Conservation (phyloP, 441 rosid species). For the Arabidopsis hybrid region DNA sequence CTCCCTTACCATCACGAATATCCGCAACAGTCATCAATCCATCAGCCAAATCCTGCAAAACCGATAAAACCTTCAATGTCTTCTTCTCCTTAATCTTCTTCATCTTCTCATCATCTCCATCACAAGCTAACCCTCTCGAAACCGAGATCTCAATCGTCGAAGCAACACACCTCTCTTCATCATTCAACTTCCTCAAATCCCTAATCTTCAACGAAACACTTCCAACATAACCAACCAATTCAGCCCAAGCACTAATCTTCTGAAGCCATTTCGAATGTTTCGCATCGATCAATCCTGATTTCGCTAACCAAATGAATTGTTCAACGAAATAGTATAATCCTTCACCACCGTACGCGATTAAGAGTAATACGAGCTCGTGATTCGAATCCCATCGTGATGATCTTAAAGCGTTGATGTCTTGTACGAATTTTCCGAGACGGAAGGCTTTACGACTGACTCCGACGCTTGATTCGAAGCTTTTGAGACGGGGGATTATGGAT, state of each 20-base stretch:
- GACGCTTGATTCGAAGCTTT: constrained; percentile 89
- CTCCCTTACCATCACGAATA: constrained; percentile 74
- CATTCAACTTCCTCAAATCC: constrained; percentile 69
- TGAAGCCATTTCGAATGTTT: constrained; percentile 59
- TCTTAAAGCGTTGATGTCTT: constrained; percentile 77
- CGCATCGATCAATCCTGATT: constrained; percentile 79
- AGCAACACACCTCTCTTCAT: constrained; percentile 60
- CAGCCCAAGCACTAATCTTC: constrained; percentile 83
- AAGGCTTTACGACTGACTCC: constrained; percentile 97
- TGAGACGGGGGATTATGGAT: constrained; percentile 54
- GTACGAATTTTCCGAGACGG: constrained; percentile 90
- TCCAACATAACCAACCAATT: constrained; percentile 76
- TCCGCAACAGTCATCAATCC: constrained; percentile 85
- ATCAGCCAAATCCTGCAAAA: constrained; percentile 88
- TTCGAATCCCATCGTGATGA: constrained; percentile 55
- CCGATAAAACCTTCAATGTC: constrained; percentile 72
- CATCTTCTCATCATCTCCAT: constrained; percentile 60
- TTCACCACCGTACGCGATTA: constrained; percentile 87
- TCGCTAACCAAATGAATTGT: constrained; percentile 89
- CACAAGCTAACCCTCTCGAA: constrained; percentile 53
- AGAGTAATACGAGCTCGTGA: constrained; percentile 51
- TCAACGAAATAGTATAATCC: constrained; percentile 88
- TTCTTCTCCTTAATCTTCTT: constrained; percentile 70
- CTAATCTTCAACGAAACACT: constrained; percentile 70
- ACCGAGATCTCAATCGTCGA: constrained; percentile 61